Conservation (phyloP, 2,329 filamentous ascomycete genomes). For the Tolypocladium album region DNA sequence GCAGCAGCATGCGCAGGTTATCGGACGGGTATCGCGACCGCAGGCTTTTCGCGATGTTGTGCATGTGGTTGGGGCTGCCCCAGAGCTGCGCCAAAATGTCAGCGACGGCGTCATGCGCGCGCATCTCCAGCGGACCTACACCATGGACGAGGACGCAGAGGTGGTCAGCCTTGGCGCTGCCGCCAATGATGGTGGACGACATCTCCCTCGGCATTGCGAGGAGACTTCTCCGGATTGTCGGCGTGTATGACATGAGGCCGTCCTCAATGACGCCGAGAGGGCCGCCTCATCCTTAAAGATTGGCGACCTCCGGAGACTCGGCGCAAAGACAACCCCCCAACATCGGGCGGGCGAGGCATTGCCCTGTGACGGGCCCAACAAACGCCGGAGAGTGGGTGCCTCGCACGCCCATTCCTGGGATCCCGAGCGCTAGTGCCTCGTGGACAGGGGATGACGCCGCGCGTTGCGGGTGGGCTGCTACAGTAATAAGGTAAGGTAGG, state of each 20-base stretch:
- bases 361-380: not conserved
- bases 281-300: not conserved
- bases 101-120: conserved; percentile 3
- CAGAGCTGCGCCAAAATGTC: conserved; percentile 44
- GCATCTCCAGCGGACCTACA: conserved; percentile 33
- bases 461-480: not conserved
- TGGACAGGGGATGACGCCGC: not conserved
- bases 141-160: conserved; percentile 70
- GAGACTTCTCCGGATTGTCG: not conserved
- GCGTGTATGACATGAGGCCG: not conserved
- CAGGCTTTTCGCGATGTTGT: conserved; percentile 54
- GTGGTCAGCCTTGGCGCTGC: conserved; percentile 49
- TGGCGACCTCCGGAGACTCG: not conserved
- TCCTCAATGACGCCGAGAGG: not conserved
- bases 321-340: not conserved
- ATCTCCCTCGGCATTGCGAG: not conserved
- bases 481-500: too few species aligned
- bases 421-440: not conserved
- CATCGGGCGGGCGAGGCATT: not conserved
- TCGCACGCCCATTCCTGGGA: not conserved
- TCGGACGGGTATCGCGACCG: conserved; percentile 50
- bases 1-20: conserved; percentile 57
- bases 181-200: conserved; percentile 29
- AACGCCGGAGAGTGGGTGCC: not conserved
- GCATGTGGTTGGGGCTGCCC: conserved; percentile 69